These are phyloP conservation scores for Santalum album DNA, from an alignment of 164 flowering plant species.

Conservation along the genomic window DNA sequence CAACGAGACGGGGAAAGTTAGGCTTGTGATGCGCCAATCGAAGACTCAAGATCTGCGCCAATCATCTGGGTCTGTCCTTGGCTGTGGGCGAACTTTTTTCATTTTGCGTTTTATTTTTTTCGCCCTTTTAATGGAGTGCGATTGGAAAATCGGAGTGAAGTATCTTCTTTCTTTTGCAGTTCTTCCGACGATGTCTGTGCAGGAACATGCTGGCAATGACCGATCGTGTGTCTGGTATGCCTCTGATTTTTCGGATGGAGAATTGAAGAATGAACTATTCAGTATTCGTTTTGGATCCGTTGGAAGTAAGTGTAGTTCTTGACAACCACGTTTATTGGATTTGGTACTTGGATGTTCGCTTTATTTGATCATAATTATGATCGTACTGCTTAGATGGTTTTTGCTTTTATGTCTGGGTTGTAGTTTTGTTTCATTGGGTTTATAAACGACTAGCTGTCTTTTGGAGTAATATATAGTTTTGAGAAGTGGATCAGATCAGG, in stretches of 20 bases:
- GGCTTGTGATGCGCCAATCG: constrained; percentile 66
- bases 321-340: background rate
- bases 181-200: constrained; percentile 39
- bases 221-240: constrained; percentile 79
- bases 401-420: too few species aligned
- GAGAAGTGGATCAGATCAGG: too few species aligned
- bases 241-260: constrained; percentile 57
- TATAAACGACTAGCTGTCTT: too few species aligned
- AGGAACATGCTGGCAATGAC: constrained; percentile 69
- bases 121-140: background rate
- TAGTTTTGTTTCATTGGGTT: too few species aligned
- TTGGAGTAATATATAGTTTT: too few species aligned
- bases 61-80: constrained; percentile 39
- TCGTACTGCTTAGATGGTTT: too few species aligned
- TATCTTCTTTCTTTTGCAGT: constrained; percentile 24
- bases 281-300: constrained; percentile 48
- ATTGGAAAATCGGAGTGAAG: background rate
- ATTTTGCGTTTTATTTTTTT: too few species aligned
- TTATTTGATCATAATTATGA: too few species aligned
- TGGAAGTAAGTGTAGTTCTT: constrained; percentile 39
- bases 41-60: constrained; percentile 78
- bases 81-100: too few species aligned
- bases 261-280: constrained; percentile 62
- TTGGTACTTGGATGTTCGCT: too few species aligned
- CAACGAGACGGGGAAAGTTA: constrained; percentile 44